These are phyloP conservation scores for Athelia sp. DNA, from an alignment of 1,284 basidiomycete species.

Conservation along the genomic window DNA sequence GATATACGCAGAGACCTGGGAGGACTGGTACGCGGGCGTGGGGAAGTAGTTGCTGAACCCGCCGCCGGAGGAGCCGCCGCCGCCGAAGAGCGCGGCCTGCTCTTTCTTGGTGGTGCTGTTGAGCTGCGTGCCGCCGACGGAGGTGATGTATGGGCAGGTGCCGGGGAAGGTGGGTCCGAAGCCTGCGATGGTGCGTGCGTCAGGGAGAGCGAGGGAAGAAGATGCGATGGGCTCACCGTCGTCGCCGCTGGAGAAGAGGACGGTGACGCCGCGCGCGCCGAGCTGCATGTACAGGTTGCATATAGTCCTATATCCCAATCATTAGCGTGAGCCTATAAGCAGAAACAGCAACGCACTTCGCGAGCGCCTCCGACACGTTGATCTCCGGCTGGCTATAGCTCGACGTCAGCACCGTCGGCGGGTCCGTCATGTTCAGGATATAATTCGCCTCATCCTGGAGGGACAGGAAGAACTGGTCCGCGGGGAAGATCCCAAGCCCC, in stretches of 20 bases:
- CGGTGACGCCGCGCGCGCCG: slow-evolving; percentile 54
- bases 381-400: too few relatives aligned
- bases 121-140: slow-evolving; percentile 67
- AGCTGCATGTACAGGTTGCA: slow-evolving; percentile 59
- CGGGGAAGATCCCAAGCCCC: slow-evolving; percentile 19
- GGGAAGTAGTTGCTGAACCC: slow-evolving; percentile 60
- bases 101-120: slow-evolving; percentile 32
- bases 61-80: too few relatives aligned
- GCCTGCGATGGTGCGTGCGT: slow-evolving; percentile 16
- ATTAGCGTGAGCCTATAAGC: too few relatives aligned
- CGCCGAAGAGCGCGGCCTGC: slow-evolving; percentile 49
- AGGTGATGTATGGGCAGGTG: too few relatives aligned
- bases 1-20: slow-evolving; percentile 49
- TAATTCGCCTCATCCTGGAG: slow-evolving; percentile 55
- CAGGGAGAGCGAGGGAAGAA: slow-evolving; percentile 40
- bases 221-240: too few relatives aligned
- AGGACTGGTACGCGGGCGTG: slow-evolving; percentile 49
- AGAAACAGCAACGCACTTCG: too few relatives aligned
- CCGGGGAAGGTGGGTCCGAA: too few relatives aligned
- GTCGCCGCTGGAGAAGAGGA: slow-evolving; percentile 67
- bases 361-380: too few relatives aligned
- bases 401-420: slow-evolving; percentile 53
- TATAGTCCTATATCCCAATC: too few relatives aligned
- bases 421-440: slow-evolving; percentile 39
- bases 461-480: too few relatives aligned